Evolutionary conservation across 345 rosid species (phyloP), one percentile per base, ranked within the genome.

Genomic region (Syzygium aqueum): DNA sequence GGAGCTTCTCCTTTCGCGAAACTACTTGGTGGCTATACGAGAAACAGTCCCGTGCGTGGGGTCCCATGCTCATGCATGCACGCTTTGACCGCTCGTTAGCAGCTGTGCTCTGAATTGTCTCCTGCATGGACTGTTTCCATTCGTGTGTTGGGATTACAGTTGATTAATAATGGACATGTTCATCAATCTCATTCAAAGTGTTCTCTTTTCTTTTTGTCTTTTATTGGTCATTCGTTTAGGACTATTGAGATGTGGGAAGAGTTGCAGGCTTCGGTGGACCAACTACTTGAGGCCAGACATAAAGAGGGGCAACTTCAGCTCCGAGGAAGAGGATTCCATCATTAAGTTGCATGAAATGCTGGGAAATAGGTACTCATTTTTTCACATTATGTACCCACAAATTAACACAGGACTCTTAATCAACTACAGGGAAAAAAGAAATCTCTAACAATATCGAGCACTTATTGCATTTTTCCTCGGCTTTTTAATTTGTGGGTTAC

Each of bases 211-310:
- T 19, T 17, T 19, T 8, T 33, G 13, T 33, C 25, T 28, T 53
- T 46, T 30, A 17, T 12, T 53, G 57, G 25, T 8, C 23, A 19
- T 84, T 52, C 50, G 43, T 85, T 56, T 51, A 91, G 93, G 91
- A 12, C 87, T 91, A 5, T 83, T 91, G 86, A 93, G 98, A 88
- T 96, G 98, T 85, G 98, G 98, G 50, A 96, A 95, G 90, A 96
- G 98, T 85, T 96, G 98, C 88, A 86, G 98, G 50, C 98, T 96
- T 49, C 93, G 98, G 1, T 96, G 98, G 98, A 93, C 94, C 3
- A 96, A 96, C 65, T 96, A 96, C 89, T 90, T 96, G 90, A 93
- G 97, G 51, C 98, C 98, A 8, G 98, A 96, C 40, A 95, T 96
- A 54, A 96, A 94, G 88, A 92, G 98, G 85, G 98, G 98, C 61